A percentile compares a stretch with the other conserved stretches of the same genome.
These are phyloP conservation scores for Parasarocladium wereldwijsianum DNA, from an alignment of 2,329 filamentous ascomycete genomes.

Conservation along the genomic window DNA sequence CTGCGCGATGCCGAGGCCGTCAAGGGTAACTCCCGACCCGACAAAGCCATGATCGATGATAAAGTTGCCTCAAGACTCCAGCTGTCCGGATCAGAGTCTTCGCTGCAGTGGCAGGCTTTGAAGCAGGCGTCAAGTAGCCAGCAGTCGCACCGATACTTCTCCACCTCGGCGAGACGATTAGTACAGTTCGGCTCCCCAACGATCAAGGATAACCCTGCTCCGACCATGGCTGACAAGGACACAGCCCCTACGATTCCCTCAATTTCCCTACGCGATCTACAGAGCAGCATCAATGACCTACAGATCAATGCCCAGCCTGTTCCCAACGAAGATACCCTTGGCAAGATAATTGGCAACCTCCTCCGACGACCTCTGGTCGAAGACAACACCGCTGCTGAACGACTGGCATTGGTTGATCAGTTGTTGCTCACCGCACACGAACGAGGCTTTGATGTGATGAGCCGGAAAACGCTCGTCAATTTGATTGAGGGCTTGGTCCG, in stretches of 20 bases:
- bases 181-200: slow-evolving; percentile 7
- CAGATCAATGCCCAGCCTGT: slow-evolving; percentile 1
- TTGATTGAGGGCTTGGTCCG: slow-evolving; percentile 25
- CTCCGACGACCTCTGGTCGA: slow-evolving; percentile 13
- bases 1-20: slow-evolving; percentile 16
- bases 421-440: slow-evolving; percentile 29
- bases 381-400: slow-evolving; percentile 12
- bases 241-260: no score
- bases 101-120: slow-evolving; percentile 20
- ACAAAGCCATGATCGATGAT: slow-evolving; percentile 14
- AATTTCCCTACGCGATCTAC: slow-evolving; percentile 3
- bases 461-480: slow-evolving; percentile 31
- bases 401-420: slow-evolving; percentile 24
- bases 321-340: neutral
- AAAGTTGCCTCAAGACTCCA: slow-evolving; percentile 19
- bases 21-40: slow-evolving; percentile 11
- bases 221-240: neutral
- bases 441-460: slow-evolving; percentile 26
- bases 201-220: neutral
- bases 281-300: slow-evolving; percentile 2
- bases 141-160: slow-evolving; percentile 19
- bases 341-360: slow-evolving; percentile 21
- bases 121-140: slow-evolving; percentile 13
- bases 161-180: slow-evolving; percentile 15
- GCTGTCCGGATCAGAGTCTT: slow-evolving; percentile 14